phyloP scores from a whole-genome alignment of 441 rosid genomes.

The Daphne laureola region DNA sequence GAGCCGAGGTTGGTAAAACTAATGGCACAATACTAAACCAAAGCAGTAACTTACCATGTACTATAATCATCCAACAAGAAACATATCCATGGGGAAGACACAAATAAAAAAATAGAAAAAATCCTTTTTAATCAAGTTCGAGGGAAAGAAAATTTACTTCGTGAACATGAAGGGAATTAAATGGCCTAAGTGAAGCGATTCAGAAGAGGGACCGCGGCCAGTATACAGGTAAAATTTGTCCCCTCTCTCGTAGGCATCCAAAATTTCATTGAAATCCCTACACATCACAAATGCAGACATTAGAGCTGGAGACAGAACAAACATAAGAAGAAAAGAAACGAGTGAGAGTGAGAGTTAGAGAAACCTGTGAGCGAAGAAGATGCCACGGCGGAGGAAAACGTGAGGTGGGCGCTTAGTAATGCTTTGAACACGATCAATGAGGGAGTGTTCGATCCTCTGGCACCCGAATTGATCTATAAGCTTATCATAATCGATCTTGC shows the following conservation, averaged over 20 bases:
- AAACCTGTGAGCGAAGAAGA: slow-evolving; percentile 82
- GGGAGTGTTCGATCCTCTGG: slow-evolving; percentile 54
- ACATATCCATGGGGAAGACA: too few relatives aligned
- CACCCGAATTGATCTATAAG: slow-evolving; percentile 85
- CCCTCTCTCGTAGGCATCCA: slow-evolving; percentile 76
- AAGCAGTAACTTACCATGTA: too few relatives aligned
- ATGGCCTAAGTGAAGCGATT: slow-evolving; percentile 85
- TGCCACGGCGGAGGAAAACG: slow-evolving; percentile 84
- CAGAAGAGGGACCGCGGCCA: slow-evolving; percentile 96
- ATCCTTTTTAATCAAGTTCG: too few relatives aligned
- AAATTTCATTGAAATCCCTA: slow-evolving; percentile 66
- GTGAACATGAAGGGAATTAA: slow-evolving; percentile 94
- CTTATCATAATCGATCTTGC: slow-evolving; percentile 84
- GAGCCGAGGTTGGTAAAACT: too few relatives aligned
- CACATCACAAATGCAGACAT: background rate
- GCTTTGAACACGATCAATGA: slow-evolving; percentile 58
- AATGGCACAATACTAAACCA: too few relatives aligned
- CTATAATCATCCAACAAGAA: too few relatives aligned
- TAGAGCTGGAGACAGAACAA: background rate
- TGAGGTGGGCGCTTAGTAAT: slow-evolving; percentile 70
- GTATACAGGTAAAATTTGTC: slow-evolving; percentile 84
- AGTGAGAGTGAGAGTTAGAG: background rate
- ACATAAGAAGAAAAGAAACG: background rate
- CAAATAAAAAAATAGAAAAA: too few relatives aligned
- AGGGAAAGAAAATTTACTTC: slow-evolving; percentile 32